Conservation (phyloP, 371 early-diverging fungal genomes). For the Actinomortierella wolfii region DNA sequence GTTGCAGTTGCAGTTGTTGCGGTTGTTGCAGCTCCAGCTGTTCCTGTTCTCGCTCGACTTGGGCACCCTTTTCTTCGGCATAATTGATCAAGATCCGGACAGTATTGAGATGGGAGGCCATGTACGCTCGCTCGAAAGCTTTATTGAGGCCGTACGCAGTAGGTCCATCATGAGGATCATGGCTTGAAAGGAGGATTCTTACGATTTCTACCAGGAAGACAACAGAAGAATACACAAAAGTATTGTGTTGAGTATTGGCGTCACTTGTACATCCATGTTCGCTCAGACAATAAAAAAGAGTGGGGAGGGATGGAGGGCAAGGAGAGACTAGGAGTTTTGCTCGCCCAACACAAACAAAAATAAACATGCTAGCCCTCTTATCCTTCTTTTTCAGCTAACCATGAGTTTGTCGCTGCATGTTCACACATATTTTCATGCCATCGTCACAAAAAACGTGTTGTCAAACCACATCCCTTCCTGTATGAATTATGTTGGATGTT, state of each 20-base stretch:
- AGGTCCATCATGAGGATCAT: conserved; percentile 22
- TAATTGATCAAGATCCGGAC: conserved; percentile 31
- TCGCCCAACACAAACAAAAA: no score
- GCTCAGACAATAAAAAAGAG: background rate
- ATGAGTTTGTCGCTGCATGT: background rate
- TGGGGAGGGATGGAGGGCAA: no score
- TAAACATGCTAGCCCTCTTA: no score
- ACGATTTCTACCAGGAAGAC: no score
- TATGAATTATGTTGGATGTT: background rate
- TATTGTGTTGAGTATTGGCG: conserved; percentile 15
- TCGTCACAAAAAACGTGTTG: background rate
- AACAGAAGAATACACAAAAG: conserved; percentile 10
- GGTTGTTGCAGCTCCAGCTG: conserved; percentile 7
- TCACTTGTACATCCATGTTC: conserved; percentile 15
- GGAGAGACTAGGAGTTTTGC: no score
- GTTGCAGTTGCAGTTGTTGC: background rate
- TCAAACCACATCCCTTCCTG: background rate
- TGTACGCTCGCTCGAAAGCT: conserved; percentile 40
- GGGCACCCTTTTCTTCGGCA: conserved; percentile 26
- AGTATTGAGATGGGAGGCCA: conserved; percentile 31
- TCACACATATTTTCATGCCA: background rate
- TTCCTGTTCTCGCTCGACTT: conserved; percentile 13
- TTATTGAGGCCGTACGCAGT: conserved; percentile 45
- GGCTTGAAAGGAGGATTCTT: background rate
- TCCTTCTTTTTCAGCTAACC: background rate